Evolutionary conservation across 768 basidiomycete species (phyloP), one percentile per base, ranked within the genome.

Genomic region (Pulveroboletus sp.): DNA sequence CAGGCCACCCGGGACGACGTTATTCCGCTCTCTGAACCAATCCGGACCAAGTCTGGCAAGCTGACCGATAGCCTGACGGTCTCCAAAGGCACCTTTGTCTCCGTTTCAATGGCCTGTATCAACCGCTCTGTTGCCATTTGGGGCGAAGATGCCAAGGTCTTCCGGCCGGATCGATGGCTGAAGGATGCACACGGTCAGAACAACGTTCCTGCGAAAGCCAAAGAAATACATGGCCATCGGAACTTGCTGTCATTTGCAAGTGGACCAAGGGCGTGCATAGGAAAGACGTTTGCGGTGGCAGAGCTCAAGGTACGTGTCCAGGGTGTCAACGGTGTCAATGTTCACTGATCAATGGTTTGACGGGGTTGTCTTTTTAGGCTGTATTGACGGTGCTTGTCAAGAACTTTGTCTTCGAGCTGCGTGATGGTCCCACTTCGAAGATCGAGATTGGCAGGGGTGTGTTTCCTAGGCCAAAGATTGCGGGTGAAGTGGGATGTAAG

Each of bases 81-180:
- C 27, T 67, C 71, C 19, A 75, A 76, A 50, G 82, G 77, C 3
- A 76, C 76, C 0, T 43, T 58, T 0, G 53, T 85, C 10, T 37
- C 64, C 6, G 57, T 75, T 2, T 73, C 77, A 0, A 72, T 84
- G 23, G 49, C 61, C 6, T 65, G 69, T 11, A 68, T 81, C 46
- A 85, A 86, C 60, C 62, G 67, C 13, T 75, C 78, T 7, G 67
- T 69, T 27, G 66, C 59, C 0, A 59, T 84, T 21, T 88, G 36
- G 36, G 36, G 36, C 10, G 36, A 37, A 20, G 36, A 37, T 44
- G 74, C 81, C 4, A 71, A 73, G 23, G 72, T 73, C 27, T 88
- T 82, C 60, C 69, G 74, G 27, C 86, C 85, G 0, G 78, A 78
- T 39, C 71, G 85, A 16, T 90, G 86, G 85, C 69, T 87, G 5